Evolutionary conservation across 1,139 yeast species (phyloP).

Genomic region (Yamadazyma atmosphaerica): DNA sequence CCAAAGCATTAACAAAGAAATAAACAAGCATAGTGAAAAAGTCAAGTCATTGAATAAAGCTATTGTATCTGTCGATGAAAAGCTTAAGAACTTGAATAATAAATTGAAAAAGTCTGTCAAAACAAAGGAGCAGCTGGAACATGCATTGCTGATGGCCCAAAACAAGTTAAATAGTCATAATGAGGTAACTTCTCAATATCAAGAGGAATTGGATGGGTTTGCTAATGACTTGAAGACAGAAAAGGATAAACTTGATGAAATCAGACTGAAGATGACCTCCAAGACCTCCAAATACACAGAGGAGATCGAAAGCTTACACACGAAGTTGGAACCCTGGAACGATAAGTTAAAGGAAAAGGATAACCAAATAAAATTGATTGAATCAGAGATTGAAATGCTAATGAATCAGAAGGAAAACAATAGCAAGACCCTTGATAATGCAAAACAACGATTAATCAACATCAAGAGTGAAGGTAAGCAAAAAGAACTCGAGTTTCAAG

Average conservation of each 20-base stretch:
- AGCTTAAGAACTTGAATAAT: constrained; percentile 58
- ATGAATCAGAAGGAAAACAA: constrained; percentile 47
- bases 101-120: constrained; percentile 67
- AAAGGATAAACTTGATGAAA: constrained; percentile 54
- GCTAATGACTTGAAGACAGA: constrained; percentile 51
- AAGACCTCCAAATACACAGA: constrained; percentile 68
- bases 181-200: constrained; percentile 42
- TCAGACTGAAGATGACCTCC: constrained; percentile 66
- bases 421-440: constrained; percentile 45
- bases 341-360: constrained; percentile 65
- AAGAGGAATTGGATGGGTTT: constrained; percentile 46
- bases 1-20: constrained; percentile 28
- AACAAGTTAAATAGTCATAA: constrained; percentile 48
- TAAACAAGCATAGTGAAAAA: constrained; percentile 35
- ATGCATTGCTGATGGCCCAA: constrained; percentile 40
- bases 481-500: constrained; percentile 47
- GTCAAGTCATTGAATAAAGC: constrained; percentile 47
- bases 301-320: constrained; percentile 63
- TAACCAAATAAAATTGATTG: constrained; percentile 63
- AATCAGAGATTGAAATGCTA: constrained; percentile 65
- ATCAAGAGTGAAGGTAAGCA: constrained; percentile 55
- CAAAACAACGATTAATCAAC: constrained; percentile 47
- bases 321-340: constrained; percentile 81
- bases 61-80: constrained; percentile 73
- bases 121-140: constrained; percentile 37